These are phyloP conservation scores for Dalbergia cochinchinensis DNA, from an alignment of 306 rosid species.

Conservation along the genomic window DNA sequence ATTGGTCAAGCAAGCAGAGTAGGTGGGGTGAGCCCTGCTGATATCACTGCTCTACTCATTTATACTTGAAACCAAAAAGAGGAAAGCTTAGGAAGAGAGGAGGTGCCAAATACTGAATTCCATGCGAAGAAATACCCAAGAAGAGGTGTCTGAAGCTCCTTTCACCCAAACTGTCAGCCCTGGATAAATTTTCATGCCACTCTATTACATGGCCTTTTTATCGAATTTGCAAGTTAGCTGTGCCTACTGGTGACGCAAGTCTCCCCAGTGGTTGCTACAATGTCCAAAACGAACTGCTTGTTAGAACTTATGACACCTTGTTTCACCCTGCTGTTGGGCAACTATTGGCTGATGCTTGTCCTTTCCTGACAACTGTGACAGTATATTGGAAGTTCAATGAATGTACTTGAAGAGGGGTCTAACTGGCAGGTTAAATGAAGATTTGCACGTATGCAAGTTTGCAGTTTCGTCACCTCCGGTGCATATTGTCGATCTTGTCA, in stretches of 20 bases:
- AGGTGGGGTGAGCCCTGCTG: constrained; percentile 98
- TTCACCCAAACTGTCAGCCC: constrained; percentile 52
- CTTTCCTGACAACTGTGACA: neutral
- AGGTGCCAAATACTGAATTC: constrained; percentile 64
- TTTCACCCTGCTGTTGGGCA: neutral
- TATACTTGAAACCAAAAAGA: constrained; percentile 78
- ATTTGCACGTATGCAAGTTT: too few species aligned
- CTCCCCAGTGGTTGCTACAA: too few species aligned
- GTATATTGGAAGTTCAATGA: neutral
- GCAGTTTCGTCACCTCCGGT: too few species aligned
- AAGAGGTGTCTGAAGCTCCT: constrained; percentile 55
- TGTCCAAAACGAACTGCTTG: too few species aligned
- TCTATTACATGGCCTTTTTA: too few species aligned
- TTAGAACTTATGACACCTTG: neutral
- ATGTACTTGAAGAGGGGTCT: neutral
- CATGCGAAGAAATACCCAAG: constrained; percentile 50
- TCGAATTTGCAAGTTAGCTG: too few species aligned
- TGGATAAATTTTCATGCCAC: too few species aligned
- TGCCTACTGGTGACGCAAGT: too few species aligned
- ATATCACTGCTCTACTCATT: constrained; percentile 91
- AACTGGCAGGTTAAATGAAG: neutral
- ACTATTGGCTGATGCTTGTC: neutral
- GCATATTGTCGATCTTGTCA: too few species aligned
- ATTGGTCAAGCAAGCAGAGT: constrained; percentile 97
- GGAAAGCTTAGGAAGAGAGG: constrained; percentile 71